A percentile compares a stretch with the other conserved stretches of the same genome.
phyloP scores from a whole-genome alignment of 2,329 filamentous ascomycete genomes.

The Fusarium coffeatum region DNA sequence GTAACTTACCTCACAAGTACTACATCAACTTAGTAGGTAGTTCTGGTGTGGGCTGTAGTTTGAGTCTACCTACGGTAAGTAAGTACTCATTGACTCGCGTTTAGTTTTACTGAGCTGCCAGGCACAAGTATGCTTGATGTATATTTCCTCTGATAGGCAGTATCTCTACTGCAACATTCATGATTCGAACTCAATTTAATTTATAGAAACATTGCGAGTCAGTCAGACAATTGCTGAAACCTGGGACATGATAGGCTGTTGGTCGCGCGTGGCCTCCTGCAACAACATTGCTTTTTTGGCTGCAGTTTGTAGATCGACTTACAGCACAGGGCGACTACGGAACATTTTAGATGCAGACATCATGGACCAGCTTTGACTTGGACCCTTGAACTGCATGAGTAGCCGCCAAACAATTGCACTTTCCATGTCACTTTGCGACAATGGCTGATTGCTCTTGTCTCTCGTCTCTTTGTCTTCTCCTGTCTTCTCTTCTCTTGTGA shows the following conservation, averaged over 20 bases:
- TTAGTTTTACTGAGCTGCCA: not conserved
- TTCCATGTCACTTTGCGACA: conserved; percentile 7
- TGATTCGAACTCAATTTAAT: conserved; percentile 6
- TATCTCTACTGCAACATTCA: not conserved
- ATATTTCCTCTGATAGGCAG: conserved; percentile 9
- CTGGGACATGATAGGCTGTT: conserved; percentile 6
- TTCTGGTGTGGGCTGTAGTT: conserved; percentile 20
- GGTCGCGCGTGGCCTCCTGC: conserved; percentile 1
- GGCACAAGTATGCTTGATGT: not conserved
- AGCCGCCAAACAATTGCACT: not conserved
- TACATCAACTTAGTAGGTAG: conserved; percentile 2
- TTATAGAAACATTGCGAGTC: conserved; percentile 17
- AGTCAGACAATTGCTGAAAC: not conserved
- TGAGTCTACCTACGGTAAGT: conserved; percentile 11
- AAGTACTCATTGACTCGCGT: conserved; percentile 19
- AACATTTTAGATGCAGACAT: conserved; percentile 3
- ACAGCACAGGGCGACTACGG: conserved; percentile 1
- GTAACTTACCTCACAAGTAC: not conserved
- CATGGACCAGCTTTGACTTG: conserved; percentile 3
- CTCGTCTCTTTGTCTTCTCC: not conserved
- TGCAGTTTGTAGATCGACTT: conserved; percentile 18
- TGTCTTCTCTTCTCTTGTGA: not conserved
- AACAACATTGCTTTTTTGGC: conserved; percentile 28
- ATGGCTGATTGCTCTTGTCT: not conserved
- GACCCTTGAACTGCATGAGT: conserved; percentile 17